Percentiles rank a stretch among this genome's conserved stretches.
Conservation (phyloP, 345 rosid genomes). For the Murraya paniculata region DNA sequence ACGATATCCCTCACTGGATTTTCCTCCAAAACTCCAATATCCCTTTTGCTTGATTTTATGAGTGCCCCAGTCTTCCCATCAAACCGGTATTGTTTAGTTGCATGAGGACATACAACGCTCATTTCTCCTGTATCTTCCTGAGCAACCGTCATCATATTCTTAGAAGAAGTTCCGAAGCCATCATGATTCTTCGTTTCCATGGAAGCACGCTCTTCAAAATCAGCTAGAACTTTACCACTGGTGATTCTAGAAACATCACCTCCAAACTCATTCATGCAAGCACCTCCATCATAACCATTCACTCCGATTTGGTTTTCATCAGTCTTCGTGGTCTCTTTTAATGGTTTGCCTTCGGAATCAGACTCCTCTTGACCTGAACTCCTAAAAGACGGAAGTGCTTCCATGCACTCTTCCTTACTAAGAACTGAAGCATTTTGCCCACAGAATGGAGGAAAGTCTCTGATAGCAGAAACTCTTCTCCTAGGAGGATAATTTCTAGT, state of each 20-base stretch:
- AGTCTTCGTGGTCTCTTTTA: slow-evolving; percentile 11
- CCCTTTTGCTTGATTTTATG: slow-evolving; percentile 6
- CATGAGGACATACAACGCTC: slow-evolving; percentile 6
- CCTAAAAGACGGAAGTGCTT: slow-evolving; percentile 16
- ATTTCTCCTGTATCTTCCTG: slow-evolving; percentile 15
- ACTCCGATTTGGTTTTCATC: slow-evolving; percentile 22
- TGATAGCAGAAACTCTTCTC: slow-evolving; percentile 43
- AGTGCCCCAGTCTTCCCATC: slow-evolving; percentile 8
- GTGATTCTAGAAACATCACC: slow-evolving; percentile 2
- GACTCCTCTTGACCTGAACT: slow-evolving; percentile 22
- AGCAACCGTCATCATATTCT: slow-evolving; percentile 11
- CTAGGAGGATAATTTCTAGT: slow-evolving; percentile 39
- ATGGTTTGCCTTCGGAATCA: slow-evolving; percentile 10
- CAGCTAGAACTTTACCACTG: slow-evolving; percentile 15
- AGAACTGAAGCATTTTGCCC: slow-evolving; percentile 39
- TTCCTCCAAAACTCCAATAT: slow-evolving; percentile 19
- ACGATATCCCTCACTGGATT: slow-evolving; percentile 22
- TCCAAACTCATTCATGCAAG: slow-evolving; percentile 4
- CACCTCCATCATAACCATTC: slow-evolving; percentile 18
- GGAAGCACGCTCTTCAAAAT: slow-evolving; percentile 8
- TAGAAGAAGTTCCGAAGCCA: slow-evolving; percentile 16
- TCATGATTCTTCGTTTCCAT: slow-evolving; percentile 16
- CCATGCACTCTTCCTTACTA: slow-evolving; percentile 12
- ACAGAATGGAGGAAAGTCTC: slow-evolving; percentile 54
- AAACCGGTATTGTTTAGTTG: slow-evolving; percentile 20